Base-by-base conservation (phyloP, 805 yeast genomes). In the Sugiyamaella lignohabitans region DNA sequence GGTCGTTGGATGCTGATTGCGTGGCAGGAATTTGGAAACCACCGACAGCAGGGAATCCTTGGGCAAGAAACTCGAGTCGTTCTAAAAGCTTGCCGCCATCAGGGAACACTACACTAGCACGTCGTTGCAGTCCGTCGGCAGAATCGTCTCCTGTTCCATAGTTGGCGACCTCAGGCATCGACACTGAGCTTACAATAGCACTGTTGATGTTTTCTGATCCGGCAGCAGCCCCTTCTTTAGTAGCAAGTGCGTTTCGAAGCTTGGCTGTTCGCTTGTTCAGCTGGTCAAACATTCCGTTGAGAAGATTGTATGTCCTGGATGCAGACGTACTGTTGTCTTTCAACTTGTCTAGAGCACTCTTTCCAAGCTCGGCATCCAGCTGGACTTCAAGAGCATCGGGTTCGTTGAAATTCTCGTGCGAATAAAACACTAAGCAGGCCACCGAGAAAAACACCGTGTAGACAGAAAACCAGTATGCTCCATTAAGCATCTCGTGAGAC, bases 391-490 rank as follows among this genome's bases (percentile, higher is more conserved):
- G 53, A 42, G 51, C 50, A 45, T 62, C 53, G 45, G 56, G 50
- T 44, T 59, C 50, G 40, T 56, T 44, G 48, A 62, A 59, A 48
- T 64, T 67, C 47, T 72, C 78, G 62, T 85, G 91, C 47, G 78
- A 83, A 60, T 87, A 87, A 58, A 82, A 86, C 16, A 86, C 84
- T 56, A 87, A 70, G 59, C 95, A 84, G 0, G 95, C 94, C 50
- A 87, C 87, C 2, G 94, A 81, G 65, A 86, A 87, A 62, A 87
- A 88, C 3, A 88, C 82, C 0, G 96, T 86, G 62, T 88, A 88
- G 59, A 85, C 84, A 4, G 93, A 80, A 60, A 87, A 88, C 95
- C 96, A 87, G 60, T 88, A 89, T 1, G 93, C 84, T 0, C 95
- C 95, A 53, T 81, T 78, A 35, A 88, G 68, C 63, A 86, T 71